Evolutionary conservation across 805 yeast species (phyloP), one percentile per base, ranked within the genome.

Genomic region (Candida wancherniae): DNA sequence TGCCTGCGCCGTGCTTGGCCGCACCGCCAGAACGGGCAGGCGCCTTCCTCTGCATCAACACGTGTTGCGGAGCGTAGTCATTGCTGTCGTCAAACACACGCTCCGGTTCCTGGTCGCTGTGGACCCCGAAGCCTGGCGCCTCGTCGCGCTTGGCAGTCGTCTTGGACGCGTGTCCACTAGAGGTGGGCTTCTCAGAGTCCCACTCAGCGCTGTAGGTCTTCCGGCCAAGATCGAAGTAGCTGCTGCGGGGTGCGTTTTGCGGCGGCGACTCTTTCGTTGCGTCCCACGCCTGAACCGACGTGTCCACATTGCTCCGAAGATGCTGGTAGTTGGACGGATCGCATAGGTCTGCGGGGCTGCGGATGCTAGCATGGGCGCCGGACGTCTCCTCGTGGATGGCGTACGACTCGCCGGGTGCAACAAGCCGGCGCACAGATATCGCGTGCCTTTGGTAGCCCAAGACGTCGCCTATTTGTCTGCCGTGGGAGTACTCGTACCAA

Each of bases 181-280:
- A 4, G 18, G 11, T 10, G 18, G 6, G 7, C 11, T 15, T 12
- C 6, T 19, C 15, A 9, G 18, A 37, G 27, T 57, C 61, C 68
- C 68, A 63, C 10, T 41, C 33, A 38, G 50, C 57, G 13, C 30
- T 36, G 32, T 44, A 48, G 11, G 46, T 14, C 15, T 29, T 39
- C 38, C 55, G 28, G 7, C 42, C 44, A 13, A 37, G 33, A 15
- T 34, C 36, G 14, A 52, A 42, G 3, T 24, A 33, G 7, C 35
- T n/a, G 19, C 16, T 18, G 13, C 15, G 23, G 2, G 37, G 39
- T 4, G 19, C 10, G 2, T 34, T 34, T 13, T 7, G 11, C 14
- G 76, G 75, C 7, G 75, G 75, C 6, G 61, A 57, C 26, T 57
- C 63, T 9, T 31, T 42, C 1, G 71, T 53, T 6, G 76, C 68